These are phyloP conservation scores for Rhodotorula sphaerocarpa DNA, from an alignment of 768 basidiomycete genomes.

Conservation along the genomic window DNA sequence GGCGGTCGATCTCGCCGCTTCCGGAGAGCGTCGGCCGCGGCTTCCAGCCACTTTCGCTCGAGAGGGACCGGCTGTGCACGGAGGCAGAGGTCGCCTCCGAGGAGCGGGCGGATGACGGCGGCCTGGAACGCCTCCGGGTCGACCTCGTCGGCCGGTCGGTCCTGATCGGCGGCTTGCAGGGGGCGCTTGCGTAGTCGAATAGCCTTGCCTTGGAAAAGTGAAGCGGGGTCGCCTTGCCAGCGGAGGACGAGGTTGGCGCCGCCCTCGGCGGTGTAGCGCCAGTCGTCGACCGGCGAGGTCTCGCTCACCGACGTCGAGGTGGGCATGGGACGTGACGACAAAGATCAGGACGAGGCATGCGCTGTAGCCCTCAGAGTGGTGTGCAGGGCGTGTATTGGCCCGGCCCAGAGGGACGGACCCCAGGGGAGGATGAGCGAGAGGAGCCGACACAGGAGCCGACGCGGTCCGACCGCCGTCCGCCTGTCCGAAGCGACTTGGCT, in stretches of 20 bases:
- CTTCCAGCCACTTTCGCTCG: constrained; percentile 55
- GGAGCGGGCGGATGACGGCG: constrained; percentile 56
- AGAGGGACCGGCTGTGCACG: constrained; percentile 23
- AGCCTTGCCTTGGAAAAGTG: constrained; percentile 54
- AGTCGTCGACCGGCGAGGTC: constrained; percentile 51
- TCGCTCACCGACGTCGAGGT: neutral
- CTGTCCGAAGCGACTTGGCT: no score
- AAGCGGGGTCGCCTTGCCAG: constrained; percentile 55
- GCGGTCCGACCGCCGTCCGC: no score
- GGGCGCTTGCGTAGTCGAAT: constrained; percentile 71
- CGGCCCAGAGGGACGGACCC: no score
- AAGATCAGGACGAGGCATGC: no score
- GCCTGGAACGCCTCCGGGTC: constrained; percentile 57
- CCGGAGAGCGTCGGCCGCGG: constrained; percentile 42
- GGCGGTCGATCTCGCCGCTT: constrained; percentile 48
- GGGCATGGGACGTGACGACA: no score
- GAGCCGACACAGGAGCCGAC: no score
- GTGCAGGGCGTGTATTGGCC: no score
- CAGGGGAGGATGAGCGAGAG: no score
- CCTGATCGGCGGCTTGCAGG: no score
- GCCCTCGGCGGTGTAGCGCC: constrained; percentile 87
- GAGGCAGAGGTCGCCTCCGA: constrained; percentile 58
- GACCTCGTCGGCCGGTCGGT: constrained; percentile 46
- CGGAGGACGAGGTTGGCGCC: constrained; percentile 82
- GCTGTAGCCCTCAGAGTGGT: no score